Conservation (phyloP, 495 filamentous ascomycete species). For the Penicillium parvum region DNA sequence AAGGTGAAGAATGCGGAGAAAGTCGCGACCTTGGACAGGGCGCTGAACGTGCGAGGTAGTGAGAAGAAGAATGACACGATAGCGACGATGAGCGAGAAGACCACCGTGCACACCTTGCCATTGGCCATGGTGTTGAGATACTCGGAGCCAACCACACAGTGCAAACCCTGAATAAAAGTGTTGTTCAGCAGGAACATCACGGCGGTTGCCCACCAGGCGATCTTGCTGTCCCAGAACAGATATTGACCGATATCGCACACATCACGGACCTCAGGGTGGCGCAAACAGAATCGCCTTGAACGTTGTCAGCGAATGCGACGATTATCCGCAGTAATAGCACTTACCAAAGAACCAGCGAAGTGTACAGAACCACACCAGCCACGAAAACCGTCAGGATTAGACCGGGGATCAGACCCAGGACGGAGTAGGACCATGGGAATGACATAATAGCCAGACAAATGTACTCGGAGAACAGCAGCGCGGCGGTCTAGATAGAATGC, state of each 20-base stretch:
- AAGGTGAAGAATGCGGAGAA: slow-evolving; percentile 80
- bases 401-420: slow-evolving; percentile 81
- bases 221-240: slow-evolving; percentile 73
- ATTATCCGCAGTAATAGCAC: slow-evolving; percentile 8
- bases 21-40: slow-evolving; percentile 70
- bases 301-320: not conserved
- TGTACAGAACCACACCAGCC: slow-evolving; percentile 73
- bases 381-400: slow-evolving; percentile 76
- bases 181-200: slow-evolving; percentile 91
- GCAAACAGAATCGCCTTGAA: slow-evolving; percentile 72
- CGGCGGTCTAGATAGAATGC: slow-evolving; percentile 60
- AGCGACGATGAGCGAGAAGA: slow-evolving; percentile 64
- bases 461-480: slow-evolving; percentile 84
- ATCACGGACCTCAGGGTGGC: slow-evolving; percentile 82
- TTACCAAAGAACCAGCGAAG: slow-evolving; percentile 75
- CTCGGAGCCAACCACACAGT: slow-evolving; percentile 72
- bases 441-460: slow-evolving; percentile 94
- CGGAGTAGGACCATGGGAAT: slow-evolving; percentile 84
- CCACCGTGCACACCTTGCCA: slow-evolving; percentile 63
- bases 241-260: slow-evolving; percentile 89
- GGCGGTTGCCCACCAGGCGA: slow-evolving; percentile 79
- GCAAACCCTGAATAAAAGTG: slow-evolving; percentile 80
- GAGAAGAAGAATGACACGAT: slow-evolving; percentile 71
- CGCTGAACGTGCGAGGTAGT: slow-evolving; percentile 73
- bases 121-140: slow-evolving; percentile 81